Evolutionary conservation across 2,329 filamentous ascomycete species (phyloP).

Genomic region (Parastagonospora avenae): DNA sequence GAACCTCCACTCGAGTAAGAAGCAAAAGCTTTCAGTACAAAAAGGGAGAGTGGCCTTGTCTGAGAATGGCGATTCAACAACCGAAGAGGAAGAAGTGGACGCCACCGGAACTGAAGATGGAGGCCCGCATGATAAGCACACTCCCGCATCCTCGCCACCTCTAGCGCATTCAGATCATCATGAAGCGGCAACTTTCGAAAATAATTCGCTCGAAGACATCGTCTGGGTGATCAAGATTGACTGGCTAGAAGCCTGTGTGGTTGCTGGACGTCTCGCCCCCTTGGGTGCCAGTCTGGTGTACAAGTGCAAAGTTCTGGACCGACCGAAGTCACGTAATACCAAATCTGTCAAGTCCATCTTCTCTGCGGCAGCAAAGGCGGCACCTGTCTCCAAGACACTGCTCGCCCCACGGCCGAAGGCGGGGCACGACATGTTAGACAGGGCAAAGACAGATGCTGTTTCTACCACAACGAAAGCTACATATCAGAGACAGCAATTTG

Average conservation of each 20-base stretch:
- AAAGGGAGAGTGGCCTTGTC: constrained; percentile 9
- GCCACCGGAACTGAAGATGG: constrained; percentile 21
- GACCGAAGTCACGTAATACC: constrained; percentile 33
- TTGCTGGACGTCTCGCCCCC: constrained; percentile 51
- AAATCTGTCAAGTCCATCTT: constrained; percentile 26
- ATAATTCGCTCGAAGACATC: constrained; percentile 26
- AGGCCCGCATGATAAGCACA: constrained; percentile 2
- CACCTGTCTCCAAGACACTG: constrained; percentile 22
- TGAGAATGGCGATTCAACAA: constrained; percentile 25
- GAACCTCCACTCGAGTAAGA: constrained; percentile 20
- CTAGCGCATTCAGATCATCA: constrained; percentile 5
- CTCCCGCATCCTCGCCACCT: constrained; percentile 10
- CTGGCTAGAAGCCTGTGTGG: constrained; percentile 59
- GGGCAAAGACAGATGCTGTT: constrained; percentile 58
- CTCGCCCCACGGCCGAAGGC: constrained; percentile 25
- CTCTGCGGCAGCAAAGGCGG: constrained; percentile 5
- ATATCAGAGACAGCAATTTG: constrained; percentile 16
- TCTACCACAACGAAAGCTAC: constrained; percentile 14
- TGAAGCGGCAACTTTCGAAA: constrained; percentile 21
- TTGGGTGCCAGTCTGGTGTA: constrained; percentile 59
- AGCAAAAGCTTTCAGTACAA: constrained; percentile 13
- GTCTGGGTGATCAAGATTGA: constrained; percentile 59
- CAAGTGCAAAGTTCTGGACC: constrained; percentile 52
- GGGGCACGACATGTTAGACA: constrained; percentile 53
- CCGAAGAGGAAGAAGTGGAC: constrained; percentile 23